Evolutionary conservation across 2,329 filamentous ascomycete genomes (phyloP), one percentile per base, ranked within the genome.

Genomic region (Rhinocladiella mackenziei): DNA sequence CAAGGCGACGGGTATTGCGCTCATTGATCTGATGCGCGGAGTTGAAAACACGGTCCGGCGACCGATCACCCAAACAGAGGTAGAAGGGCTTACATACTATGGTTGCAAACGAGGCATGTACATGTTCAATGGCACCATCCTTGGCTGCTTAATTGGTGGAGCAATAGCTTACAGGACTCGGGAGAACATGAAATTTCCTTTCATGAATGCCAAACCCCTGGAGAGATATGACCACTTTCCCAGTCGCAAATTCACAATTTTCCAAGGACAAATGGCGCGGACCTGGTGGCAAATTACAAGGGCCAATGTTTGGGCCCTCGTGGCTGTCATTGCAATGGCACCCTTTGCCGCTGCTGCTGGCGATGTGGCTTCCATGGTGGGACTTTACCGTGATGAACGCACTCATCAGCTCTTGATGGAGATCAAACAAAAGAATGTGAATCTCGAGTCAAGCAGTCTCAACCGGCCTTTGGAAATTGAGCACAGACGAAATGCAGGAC

Each of bases 101-200:
- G 23, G 38, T 10, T 48, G 48, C 10, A 52, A 45, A 33, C 46
- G 41, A 19, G 28, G 40, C 15, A 19, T 50, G 23, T 56, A 51
- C 23, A 36, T 39, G 22, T 25, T 48, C 4, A 25, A 25, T 3
- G 54, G 45, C 17, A 48, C 42, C 10, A 10, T 45, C 8, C 25
- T 30, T 11, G 43, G 31, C n/a, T 18, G 39, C 9, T 23, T 38
- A 8, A 18, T 45, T 19, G 55, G 48, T 5, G 23, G 31, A 13
- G 35, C 23, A 17, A 31, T 48, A 9, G 53, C 51, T 31, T 51
- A 31, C 26, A 40, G 43, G 13, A 45, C 34, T 11, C 43, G 44
- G 5, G 51, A 43, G 30, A 47, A 48, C 14, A 55, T 57, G 51
- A 57, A 57, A 30, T 57, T 57, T 25, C 55, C 55, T 22, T 53